A percentile compares a stretch with the other conserved stretches of the same genome.
phyloP scores from a whole-genome alignment of 2,329 filamentous ascomycete species.

The Exophiala phaeomuriformis region DNA sequence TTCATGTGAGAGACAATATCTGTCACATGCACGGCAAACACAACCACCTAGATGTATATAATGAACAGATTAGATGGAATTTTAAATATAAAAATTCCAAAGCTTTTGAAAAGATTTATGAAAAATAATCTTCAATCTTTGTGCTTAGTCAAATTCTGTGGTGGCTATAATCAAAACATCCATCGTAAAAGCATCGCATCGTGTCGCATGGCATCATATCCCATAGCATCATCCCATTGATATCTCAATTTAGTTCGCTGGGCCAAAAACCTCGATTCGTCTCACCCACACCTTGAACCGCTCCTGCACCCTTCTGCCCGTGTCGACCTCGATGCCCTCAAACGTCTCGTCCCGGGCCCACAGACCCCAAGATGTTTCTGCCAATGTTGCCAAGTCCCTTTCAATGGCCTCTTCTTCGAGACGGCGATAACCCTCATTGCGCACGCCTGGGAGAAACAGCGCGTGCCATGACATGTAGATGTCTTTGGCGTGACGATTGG shows the following conservation, averaged over 20 bases:
- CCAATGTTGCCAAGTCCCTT: slow-evolving; percentile 10
- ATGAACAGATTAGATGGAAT: too few relatives aligned
- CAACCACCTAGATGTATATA: too few relatives aligned
- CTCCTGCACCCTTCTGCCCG: slow-evolving; percentile 9
- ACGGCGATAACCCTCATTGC: slow-evolving; percentile 19
- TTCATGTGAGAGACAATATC: too few relatives aligned
- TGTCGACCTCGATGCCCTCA: background rate
- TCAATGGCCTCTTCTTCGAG: slow-evolving; percentile 21
- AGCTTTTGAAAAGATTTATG: too few relatives aligned
- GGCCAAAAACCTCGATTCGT: slow-evolving; percentile 19
- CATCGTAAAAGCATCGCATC: background rate
- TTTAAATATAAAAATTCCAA: too few relatives aligned
- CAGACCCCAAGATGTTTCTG: slow-evolving; percentile 2
- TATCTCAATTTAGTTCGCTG: slow-evolving; percentile 18
- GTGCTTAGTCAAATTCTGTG: too few relatives aligned
- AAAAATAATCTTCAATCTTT: too few relatives aligned
- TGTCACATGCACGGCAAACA: too few relatives aligned
- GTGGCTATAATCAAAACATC: too few relatives aligned
- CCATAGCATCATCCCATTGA: background rate
- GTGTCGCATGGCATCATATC: background rate
- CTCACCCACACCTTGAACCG: slow-evolving; percentile 23
- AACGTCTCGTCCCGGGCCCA: slow-evolving; percentile 17
- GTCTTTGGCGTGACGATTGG: slow-evolving; percentile 23
- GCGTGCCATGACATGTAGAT: slow-evolving; percentile 22
- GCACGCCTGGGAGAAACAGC: slow-evolving; percentile 15